Conservation (phyloP, 805 yeast genomes). For the Candida adriatica region DNA sequence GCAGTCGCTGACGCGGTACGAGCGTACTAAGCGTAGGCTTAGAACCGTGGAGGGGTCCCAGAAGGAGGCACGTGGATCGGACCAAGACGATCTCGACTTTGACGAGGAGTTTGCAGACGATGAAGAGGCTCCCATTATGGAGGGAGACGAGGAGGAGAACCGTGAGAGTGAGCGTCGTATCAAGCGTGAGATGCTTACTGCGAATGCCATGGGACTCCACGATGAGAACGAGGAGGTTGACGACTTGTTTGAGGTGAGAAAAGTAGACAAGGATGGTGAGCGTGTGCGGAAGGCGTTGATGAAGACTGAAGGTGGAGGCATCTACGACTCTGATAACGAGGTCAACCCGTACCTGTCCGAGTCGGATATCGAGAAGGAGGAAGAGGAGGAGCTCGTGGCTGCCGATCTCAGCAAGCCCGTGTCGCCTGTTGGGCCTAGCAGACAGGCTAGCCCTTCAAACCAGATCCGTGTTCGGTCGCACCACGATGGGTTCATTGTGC, state of each 20-base stretch:
- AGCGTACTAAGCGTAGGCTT: constrained; percentile 38
- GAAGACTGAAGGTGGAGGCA: constrained; percentile 76
- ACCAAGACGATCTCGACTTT: constrained; percentile 86
- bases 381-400: constrained; percentile 35
- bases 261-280: constrained; percentile 86
- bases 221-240: constrained; percentile 60
- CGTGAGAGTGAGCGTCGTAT: constrained; percentile 80
- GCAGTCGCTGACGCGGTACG: constrained; percentile 43
- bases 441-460: constrained; percentile 19
- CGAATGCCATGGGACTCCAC: constrained; percentile 60
- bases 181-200: constrained; percentile 78
- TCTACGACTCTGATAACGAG: constrained; percentile 76
- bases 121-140: constrained; percentile 97
- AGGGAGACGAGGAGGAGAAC: constrained; percentile 92
- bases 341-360: constrained; percentile 76
- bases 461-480: constrained; percentile 36
- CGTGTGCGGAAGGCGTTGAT: constrained; percentile 76
- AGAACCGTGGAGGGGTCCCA: constrained; percentile 41
- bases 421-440: constrained; percentile 18
- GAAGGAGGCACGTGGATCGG: constrained; percentile 50
- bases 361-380: constrained; percentile 48
- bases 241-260: constrained; percentile 67
- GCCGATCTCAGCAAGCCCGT: constrained; percentile 26
- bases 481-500: constrained; percentile 47
- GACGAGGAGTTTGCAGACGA: constrained; percentile 98